Evolutionary conservation across 148 eudicot species (phyloP).

Genomic region (Linanthus parryae): DNA sequence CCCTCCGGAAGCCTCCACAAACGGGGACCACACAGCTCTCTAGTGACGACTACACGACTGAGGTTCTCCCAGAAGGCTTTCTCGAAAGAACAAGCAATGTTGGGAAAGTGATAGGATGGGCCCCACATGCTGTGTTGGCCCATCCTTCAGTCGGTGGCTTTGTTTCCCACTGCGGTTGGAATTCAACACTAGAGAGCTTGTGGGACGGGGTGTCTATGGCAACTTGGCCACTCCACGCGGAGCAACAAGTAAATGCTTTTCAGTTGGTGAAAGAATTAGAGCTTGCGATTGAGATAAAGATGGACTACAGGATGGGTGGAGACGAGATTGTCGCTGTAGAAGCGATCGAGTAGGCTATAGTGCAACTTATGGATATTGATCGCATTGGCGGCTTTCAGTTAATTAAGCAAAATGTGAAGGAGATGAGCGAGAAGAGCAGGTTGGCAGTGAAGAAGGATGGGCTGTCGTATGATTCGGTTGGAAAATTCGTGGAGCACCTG

Average conservation of each 20-base stretch:
- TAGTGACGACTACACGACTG: neutral
- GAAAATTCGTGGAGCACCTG: constrained; percentile 6
- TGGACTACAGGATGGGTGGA: constrained; percentile 3
- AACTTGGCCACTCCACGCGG: constrained; percentile 14
- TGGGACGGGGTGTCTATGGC: constrained; percentile 16
- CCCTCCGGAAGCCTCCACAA: neutral
- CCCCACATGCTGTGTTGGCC: constrained; percentile 6
- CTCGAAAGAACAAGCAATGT: neutral
- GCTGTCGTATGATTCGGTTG: constrained; percentile 2
- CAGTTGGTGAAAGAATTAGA: constrained; percentile 5
- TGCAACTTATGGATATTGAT: constrained; percentile 1
- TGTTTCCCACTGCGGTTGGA: constrained; percentile 14
- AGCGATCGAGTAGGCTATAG: constrained; percentile 1
- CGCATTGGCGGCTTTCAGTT: neutral
- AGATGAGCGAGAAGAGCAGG: constrained; percentile 10
- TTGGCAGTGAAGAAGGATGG: constrained; percentile 2
- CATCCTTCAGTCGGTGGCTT: constrained; percentile 8
- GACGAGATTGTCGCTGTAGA: neutral
- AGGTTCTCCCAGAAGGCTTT: constrained; percentile 10
- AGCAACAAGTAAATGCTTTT: constrained; percentile 16
- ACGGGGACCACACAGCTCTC: constrained; percentile 1
- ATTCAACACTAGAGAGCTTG: constrained; percentile 12
- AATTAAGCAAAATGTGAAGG: constrained; percentile 6
- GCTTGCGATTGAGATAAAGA: constrained; percentile 10
- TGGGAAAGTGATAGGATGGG: constrained; percentile 5